Evolutionary conservation across 2,329 filamentous ascomycete genomes (phyloP).

Genomic region (Magnaporthiopsis rhizophila): DNA sequence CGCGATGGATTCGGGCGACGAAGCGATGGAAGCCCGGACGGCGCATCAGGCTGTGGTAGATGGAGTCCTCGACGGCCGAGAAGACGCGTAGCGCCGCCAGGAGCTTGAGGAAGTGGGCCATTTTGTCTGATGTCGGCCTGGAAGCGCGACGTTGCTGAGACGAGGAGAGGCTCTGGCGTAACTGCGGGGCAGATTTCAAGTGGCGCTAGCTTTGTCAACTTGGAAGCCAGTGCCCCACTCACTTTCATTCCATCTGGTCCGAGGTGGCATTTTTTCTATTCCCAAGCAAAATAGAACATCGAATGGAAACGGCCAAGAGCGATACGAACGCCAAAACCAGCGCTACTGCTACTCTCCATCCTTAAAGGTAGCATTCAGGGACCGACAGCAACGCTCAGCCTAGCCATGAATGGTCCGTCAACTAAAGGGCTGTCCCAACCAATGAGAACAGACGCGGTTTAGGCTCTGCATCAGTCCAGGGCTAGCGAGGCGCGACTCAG

Average conservation of each 20-base stretch:
- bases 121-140: background rate
- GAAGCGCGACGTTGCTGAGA: too few species aligned
- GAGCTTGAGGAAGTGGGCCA: background rate
- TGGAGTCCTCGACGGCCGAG: background rate
- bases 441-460: background rate
- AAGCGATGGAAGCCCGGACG: conserved; percentile 43
- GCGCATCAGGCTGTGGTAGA: conserved; percentile 23
- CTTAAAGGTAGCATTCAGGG: conserved; percentile 10
- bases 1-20: conserved; percentile 43
- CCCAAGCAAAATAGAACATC: too few species aligned
- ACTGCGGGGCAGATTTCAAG: too few species aligned
- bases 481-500: conserved; percentile 14
- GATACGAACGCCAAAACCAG: conserved; percentile 20
- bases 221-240: too few species aligned
- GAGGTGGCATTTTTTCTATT: too few species aligned
- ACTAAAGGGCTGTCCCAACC: background rate
- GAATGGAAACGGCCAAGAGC: conserved; percentile 10
- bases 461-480: conserved; percentile 22
- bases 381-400: conserved; percentile 9
- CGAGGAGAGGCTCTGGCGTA: background rate
- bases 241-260: too few species aligned
- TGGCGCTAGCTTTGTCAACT: too few species aligned
- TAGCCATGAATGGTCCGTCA: conserved; percentile 14
- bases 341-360: too few species aligned
- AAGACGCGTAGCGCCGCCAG: background rate